Base-by-base conservation (phyloP, 768 basidiomycete genomes). In the Chiua virens region DNA sequence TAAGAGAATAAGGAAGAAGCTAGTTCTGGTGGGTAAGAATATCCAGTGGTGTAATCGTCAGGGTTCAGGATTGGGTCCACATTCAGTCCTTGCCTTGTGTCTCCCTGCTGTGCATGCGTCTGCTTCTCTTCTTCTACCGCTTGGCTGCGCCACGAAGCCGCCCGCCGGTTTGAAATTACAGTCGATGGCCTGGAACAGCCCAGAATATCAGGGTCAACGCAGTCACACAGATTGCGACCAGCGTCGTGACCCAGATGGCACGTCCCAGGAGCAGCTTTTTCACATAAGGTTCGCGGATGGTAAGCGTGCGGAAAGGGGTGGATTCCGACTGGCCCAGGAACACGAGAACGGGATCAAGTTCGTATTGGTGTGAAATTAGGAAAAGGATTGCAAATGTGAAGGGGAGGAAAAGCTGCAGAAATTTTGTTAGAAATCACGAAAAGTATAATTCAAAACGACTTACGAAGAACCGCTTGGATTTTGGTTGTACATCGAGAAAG, bases 341-440 rank as follows among this genome's bases (percentile, higher is more conserved):
- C 57, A 98, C 89, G 58, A 98, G 86, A 62, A 98, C 76, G 11
- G 97, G 97, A 67, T 98, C 96, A 46, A 98, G 86, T 69, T 97
- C 94, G 72, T 98, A 98, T 70, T 95, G 93, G 65, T 97, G 92
- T 15, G 95, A 92, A 50, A 98, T 79, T 57, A 99, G 85, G 76
- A 89, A 90, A 58, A 97, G 86, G 62, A 90, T 74, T 48, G 95
- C 92, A 58, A 98, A 67, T 20, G 88, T 78, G 72, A 97, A 98
- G 0, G 97, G 96, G 23, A 98, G 79, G 75, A 98, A 96, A 61
- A 97, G 85, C 95, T 97, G 66, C 27, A 38, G 23, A n/a, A 47
- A 56, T 38, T 18, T 25, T 25, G 38, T 53, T 11, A 52, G 45
- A 52, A 34, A 43, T 8, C 42, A 35, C 41, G 21, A 32, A 42